Percentiles rank a stretch among this genome's conserved stretches.
Evolutionary conservation across 176 grass and related monocot genomes (phyloP).

Genomic region (Eragrostis curvula): DNA sequence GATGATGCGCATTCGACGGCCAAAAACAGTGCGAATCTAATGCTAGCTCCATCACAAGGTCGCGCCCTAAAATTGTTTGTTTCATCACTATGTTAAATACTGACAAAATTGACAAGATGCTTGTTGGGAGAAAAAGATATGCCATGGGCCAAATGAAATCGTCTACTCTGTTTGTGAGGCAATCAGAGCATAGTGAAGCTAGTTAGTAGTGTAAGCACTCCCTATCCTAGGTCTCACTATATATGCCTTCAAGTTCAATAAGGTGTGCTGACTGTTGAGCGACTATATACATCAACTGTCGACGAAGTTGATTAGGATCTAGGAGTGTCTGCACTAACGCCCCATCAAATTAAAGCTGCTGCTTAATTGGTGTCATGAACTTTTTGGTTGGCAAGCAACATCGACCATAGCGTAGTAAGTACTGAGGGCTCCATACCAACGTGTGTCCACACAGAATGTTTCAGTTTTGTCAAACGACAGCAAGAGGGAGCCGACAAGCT

Average conservation of each 20-base stretch:
- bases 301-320: background rate
- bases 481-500: background rate
- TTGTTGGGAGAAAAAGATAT: background rate
- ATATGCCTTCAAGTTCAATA: background rate
- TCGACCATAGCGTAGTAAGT: too few species aligned
- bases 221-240: background rate
- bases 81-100: constrained; percentile 28
- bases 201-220: background rate
- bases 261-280: too few species aligned
- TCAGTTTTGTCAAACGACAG: constrained; percentile 11
- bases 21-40: background rate
- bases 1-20: constrained; percentile 37
- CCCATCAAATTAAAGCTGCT: background rate
- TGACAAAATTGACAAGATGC: constrained; percentile 39
- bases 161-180: background rate
- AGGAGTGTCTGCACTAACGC: background rate
- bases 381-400: constrained; percentile 27
- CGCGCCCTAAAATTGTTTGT: constrained; percentile 21
- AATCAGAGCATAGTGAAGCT: background rate
- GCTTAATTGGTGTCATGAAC: background rate
- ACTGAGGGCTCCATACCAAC: background rate
- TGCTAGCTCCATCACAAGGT: background rate
- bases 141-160: background rate
- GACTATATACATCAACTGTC: too few species aligned
- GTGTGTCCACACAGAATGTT: constrained; percentile 35